Conservation (phyloP, 345 rosid genomes). For the Eutrema japonicum region DNA sequence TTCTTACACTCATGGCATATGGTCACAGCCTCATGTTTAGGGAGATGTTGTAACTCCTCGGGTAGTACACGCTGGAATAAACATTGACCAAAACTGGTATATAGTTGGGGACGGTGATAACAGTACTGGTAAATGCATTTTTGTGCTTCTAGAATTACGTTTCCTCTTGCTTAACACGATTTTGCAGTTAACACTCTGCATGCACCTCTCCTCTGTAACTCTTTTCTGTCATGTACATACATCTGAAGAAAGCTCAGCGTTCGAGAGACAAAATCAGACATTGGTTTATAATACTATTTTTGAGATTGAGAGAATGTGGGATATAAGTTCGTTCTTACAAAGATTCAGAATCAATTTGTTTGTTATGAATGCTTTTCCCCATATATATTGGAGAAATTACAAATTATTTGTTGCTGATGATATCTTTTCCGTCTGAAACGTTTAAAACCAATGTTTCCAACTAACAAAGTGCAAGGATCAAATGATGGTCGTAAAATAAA, state of each 20-base stretch:
- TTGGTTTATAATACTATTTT: slow-evolving; percentile 14
- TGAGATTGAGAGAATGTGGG: slow-evolving; percentile 12
- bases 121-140: slow-evolving; percentile 63
- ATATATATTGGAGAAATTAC: neutral
- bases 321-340: neutral
- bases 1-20: slow-evolving; percentile 54
- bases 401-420: neutral
- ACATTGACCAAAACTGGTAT: slow-evolving; percentile 83
- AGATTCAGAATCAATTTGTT: slow-evolving; percentile 17
- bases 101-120: slow-evolving; percentile 98
- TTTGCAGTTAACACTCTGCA: slow-evolving; percentile 15
- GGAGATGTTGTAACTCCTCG: slow-evolving; percentile 76
- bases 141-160: slow-evolving; percentile 12
- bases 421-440: neutral
- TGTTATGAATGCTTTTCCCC: neutral
- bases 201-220: slow-evolving; percentile 6
- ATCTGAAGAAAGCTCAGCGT: slow-evolving; percentile 13
- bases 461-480: neutral
- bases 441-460: neutral
- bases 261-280: slow-evolving; percentile 12
- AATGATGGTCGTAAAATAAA: neutral
- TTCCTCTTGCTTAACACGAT: neutral
- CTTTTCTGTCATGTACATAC: slow-evolving; percentile 1
- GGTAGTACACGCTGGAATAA: slow-evolving; percentile 90
- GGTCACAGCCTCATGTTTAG: slow-evolving; percentile 88